Base-by-base conservation (phyloP, 169 alveolate genomes). In the Eimeria falciformis region DNA sequence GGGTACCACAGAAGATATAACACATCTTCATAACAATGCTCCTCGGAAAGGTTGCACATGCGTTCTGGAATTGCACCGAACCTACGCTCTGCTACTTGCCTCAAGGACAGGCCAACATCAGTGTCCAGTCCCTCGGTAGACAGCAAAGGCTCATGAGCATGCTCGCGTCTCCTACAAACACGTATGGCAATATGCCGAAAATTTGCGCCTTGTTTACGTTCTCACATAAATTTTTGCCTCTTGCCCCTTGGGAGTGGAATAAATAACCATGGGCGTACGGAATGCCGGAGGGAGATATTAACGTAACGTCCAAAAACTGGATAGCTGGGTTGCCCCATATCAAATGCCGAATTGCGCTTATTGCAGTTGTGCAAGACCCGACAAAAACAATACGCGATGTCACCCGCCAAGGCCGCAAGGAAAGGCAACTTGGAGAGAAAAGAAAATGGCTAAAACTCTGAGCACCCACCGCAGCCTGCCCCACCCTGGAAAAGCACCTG, bases 211-310 rank as follows among this genome's bases (percentile, higher is more conserved):
- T 33, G 40, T 33, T 33, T 33, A 33, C 40, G 40, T 33, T 33
- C 40, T 33, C 40, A 33, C 2, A n/a, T 33, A 33, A 33, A 33
- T 33, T 33, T 33, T 33, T 33, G 40, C 40, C 40, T 33, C 2
- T 33, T 33, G 40, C 40, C 40, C 40, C 40, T 33, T 53, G 65
- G n/a, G 65, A 53, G n/a, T 53, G 65, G 65, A 53, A 53, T 12
- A 53, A 21, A 53, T 17, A 53, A 17, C 65, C 3, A 53, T n/a
- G 33, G 23, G 33, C 85, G 2, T 97, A 96, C 69, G 96, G 95
- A 37, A 97, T 91, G 29, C 98, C 99, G 4, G 98, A 98, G 46
- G 99, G 99, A 78, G 98, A 97, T 3, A 97, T 68, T 66, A 97
- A 92, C 37, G 96, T 95, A 25, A 97, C 95, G 91, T 96, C 96